Base-by-base conservation (phyloP, 257 asterid species). In the Solanum appendiculatum region DNA sequence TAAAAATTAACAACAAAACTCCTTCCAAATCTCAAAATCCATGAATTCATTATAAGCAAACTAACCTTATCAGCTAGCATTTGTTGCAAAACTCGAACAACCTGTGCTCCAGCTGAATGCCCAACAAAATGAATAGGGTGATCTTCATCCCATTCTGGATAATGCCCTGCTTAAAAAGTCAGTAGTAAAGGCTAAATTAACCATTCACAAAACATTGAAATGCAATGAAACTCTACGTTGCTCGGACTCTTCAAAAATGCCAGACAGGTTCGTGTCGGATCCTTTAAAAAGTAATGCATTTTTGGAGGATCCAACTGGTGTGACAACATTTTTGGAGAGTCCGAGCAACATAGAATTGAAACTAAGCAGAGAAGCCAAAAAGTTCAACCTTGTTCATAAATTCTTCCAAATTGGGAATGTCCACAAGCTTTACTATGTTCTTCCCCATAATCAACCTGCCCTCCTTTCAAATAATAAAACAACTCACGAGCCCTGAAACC, bases 101-200 rank as follows among this genome's bases (percentile, higher is more conserved):
- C 99, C 87, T 96, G 99, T 0, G 95, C 99, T 46, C 99, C 99
- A 2, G 99, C 99, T 16, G 99, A 97, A 92, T 97, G 99, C 86
- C 99, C 99, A 78, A 96, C 98, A 85, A 95, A 94, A 90, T 97
- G 99, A 90, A 97, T 91, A 20, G 97, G 99, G 68, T 96, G 98
- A 90, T 96, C 93, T 92, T 93, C 99, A 89, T 97, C 98, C 99
- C 98, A 97, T 89, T 95, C 97, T 75, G 98, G 97, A 85, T 96
- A 96, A 87, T 97, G 94, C 56, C 99, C 99, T 97, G 89, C 68
- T 29, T 80, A 46, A 31, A 80, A 48, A 46, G 9, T 18, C 7
- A 46, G 27, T 46, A 44, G 6, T 2, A 46, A 48, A 80, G 11
- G 6, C 6, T 80, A 48, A 80, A 48, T 48, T 48, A 48, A 46